Percentiles rank a stretch among this genome's conserved stretches.
These are phyloP conservation scores for Alternaria incomplexa DNA, from an alignment of 2,329 filamentous ascomycete species.

Conservation along the genomic window DNA sequence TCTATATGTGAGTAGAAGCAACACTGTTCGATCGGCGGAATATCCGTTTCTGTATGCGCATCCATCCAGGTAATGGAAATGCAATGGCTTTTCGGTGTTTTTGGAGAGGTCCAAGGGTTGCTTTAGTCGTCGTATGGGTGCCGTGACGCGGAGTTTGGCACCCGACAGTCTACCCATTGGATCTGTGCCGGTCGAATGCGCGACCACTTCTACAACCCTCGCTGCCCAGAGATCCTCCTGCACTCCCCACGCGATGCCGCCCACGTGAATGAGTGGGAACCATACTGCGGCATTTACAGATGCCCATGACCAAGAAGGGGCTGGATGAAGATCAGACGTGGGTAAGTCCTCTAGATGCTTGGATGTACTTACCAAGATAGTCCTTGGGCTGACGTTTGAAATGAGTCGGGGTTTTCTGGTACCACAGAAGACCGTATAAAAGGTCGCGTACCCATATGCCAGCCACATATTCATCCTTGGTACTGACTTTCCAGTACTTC, in stretches of 20 bases:
- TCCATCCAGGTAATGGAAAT: background rate
- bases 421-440: background rate
- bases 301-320: background rate
- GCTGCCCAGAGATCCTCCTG: background rate
- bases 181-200: background rate
- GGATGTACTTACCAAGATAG: background rate
- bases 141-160: background rate
- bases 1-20: background rate
- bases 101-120: background rate
- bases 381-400: background rate
- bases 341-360: background rate
- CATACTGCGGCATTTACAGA: background rate
- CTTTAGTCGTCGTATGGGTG: background rate
- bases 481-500: background rate
- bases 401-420: accelerated
- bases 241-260: background rate
- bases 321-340: background rate
- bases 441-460: background rate
- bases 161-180: background rate
- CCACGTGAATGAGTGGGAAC: background rate
- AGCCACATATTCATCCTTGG: background rate
- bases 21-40: background rate
- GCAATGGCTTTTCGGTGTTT: background rate
- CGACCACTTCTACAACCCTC: background rate
- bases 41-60: background rate